Evolutionary conservation across 2,329 filamentous ascomycete species (phyloP), one percentile per base, ranked within the genome.

Genomic region (Epichloe typhina): DNA sequence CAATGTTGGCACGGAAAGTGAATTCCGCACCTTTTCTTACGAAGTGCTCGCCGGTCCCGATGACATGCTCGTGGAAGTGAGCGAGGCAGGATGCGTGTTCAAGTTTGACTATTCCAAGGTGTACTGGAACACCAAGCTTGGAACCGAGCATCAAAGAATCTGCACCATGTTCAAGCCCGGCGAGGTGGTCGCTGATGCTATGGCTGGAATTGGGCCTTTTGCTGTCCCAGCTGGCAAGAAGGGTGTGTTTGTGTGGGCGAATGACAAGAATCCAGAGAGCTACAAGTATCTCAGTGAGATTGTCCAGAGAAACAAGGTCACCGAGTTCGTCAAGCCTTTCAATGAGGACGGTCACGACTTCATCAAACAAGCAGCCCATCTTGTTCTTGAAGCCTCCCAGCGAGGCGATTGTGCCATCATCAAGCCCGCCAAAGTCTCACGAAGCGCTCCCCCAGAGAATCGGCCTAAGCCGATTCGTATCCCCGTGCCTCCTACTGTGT

Each of bases 201-300:
- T 97, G 91, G 91, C 90, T 0, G 93, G 93, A 42, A 90, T 98
- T 47, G 93, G 93, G 0, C 93, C 93, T 0, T 98, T 98, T 66
- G 90, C 91, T 21, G 76, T 95, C 3, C 93, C 93, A 0, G 89
- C 91, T 0, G 93, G 88, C 15, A 94, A 86, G 71, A 91, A 86
- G 66, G 82, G 80, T 39, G 87, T 94, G 31, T 95, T 97, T 59
- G 90, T 96, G 17, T 95, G 87, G 83, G 93, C 90, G 39, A 98
- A 97, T 68, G 93, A 98, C 66, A 83, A 96, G 64, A 98, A 98
- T 64, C 91, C 91, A 0, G 86, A 94, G 60, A 90, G 88, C 59
- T 88, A 82, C 67, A 77, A 74, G 50, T 83, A 81, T 56, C 79
- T 98, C 60, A 66, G 75, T 31, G 77, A 83, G 37, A 86, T 86